A percentile compares a stretch with the other conserved stretches of the same genome.
Conservation (phyloP, 129 eudicot species). For the Flaveria linearis region DNA sequence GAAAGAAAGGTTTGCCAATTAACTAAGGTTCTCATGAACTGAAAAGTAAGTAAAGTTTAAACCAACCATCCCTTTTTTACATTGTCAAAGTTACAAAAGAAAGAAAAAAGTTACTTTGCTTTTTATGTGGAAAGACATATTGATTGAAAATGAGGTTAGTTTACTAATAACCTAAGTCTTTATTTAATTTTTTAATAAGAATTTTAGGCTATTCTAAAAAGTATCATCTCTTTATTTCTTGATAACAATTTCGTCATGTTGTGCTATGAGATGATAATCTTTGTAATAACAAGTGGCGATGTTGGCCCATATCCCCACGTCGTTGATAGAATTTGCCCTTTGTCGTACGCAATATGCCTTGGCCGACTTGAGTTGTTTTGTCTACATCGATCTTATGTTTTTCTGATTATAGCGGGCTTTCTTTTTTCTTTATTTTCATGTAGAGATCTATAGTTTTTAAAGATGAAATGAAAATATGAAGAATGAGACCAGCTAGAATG, state of each 20-base stretch:
- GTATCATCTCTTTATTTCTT: not conserved
- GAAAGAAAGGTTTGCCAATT: slow-evolving; percentile 6
- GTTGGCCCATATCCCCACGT: slow-evolving; percentile 21
- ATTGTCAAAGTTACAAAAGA: slow-evolving; percentile 26
- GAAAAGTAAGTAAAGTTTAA: slow-evolving; percentile 40
- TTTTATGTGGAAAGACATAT: slow-evolving; percentile 14
- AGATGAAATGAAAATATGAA: not conserved
- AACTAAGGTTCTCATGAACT: slow-evolving; percentile 30
- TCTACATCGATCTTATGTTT: not conserved
- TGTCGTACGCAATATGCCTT: slow-evolving; percentile 9
- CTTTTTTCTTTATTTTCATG: not conserved
- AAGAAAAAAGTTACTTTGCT: slow-evolving; percentile 16
- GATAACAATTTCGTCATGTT: not conserved
- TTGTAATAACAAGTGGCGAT: slow-evolving; percentile 25
- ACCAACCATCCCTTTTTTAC: slow-evolving; percentile 26
- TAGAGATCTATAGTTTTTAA: no score
- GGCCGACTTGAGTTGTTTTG: slow-evolving; percentile 2
- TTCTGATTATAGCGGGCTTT: not conserved
- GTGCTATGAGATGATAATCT: slow-evolving; percentile 11
- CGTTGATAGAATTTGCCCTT: not conserved
- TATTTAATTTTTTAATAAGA: not conserved
- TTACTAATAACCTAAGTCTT: not conserved
- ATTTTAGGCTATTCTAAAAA: slow-evolving; percentile 1
- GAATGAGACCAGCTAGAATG: slow-evolving; percentile 1
- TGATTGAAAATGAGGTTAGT: slow-evolving; percentile 3